Conservation (phyloP, 176 grass and related monocot species). For the Hordeum marinum region DNA sequence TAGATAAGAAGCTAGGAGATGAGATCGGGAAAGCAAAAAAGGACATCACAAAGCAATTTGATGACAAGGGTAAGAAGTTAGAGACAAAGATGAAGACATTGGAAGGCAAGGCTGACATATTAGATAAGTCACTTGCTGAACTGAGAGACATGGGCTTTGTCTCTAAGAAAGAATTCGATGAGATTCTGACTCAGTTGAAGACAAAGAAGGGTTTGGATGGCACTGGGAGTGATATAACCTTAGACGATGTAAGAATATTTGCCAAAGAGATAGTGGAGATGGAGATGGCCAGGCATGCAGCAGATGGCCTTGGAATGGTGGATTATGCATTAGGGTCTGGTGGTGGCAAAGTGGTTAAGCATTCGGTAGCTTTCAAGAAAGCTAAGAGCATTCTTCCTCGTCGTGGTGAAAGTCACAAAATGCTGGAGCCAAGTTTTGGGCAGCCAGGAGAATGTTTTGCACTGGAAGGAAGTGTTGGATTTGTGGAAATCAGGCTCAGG, state of each 20-base stretch:
- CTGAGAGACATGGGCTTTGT: conserved; percentile 59
- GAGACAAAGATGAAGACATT: conserved; percentile 55
- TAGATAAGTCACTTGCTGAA: conserved; percentile 60
- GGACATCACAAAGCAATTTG: conserved; percentile 49
- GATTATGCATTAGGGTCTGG: conserved; percentile 86
- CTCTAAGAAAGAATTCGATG: conserved; percentile 76
- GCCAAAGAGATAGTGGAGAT: conserved; percentile 84
- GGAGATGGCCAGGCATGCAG: conserved; percentile 84
- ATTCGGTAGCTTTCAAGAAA: conserved; percentile 61
- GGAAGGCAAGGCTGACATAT: conserved; percentile 54
- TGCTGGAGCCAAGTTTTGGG: conserved; percentile 95
- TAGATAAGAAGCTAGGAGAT: conserved; percentile 75
- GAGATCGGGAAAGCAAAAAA: conserved; percentile 50
- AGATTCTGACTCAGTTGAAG: conserved; percentile 52
- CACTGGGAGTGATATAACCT: conserved; percentile 31
- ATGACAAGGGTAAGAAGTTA: conserved; percentile 53
- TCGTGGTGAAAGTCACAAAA: conserved; percentile 52
- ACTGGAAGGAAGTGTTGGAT: conserved; percentile 69
- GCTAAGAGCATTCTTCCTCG: conserved; percentile 7
- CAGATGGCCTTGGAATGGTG: conserved; percentile 92
- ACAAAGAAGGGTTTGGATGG: conserved; percentile 47
- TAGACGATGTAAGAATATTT: conserved; percentile 71
- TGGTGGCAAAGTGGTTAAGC: conserved; percentile 66
- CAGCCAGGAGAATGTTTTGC: conserved; percentile 95
- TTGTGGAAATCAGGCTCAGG: conserved; percentile 75